Conservation (phyloP, 441 rosid species). For the Kokia cookei region DNA sequence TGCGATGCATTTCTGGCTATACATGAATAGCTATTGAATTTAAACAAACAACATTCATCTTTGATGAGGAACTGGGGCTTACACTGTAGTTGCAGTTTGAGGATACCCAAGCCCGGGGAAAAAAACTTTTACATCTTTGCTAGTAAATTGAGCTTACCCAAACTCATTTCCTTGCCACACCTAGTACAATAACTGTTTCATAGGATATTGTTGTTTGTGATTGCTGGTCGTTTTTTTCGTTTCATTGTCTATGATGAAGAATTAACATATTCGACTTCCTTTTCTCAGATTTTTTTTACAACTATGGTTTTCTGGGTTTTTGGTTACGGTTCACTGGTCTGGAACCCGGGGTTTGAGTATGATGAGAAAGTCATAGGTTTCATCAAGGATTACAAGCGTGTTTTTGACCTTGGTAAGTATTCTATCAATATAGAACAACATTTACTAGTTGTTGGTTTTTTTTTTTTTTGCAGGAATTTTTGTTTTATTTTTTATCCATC, state of each 20-base stretch:
- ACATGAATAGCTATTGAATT: no score
- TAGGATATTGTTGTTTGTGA: not conserved
- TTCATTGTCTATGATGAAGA: not conserved
- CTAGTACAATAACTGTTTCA: not conserved
- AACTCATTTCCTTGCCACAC: not conserved
- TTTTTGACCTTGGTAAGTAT: conserved; percentile 82
- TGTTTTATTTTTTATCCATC: not conserved
- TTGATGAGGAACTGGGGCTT: no score
- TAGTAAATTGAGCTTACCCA: not conserved
- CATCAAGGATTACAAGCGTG: conserved; percentile 86
- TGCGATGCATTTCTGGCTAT: no score
- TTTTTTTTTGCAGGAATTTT: not conserved
- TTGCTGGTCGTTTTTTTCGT: not conserved
- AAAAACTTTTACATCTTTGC: not conserved
- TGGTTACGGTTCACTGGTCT: conserved; percentile 97
- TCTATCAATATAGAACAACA: not conserved
- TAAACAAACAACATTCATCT: no score
- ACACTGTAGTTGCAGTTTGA: no score
- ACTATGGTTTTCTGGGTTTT: conserved; percentile 92
- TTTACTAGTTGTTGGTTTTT: not conserved
- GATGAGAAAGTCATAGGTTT: conserved; percentile 81
- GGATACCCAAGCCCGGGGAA: not conserved
- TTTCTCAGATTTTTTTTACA: conserved; percentile 19
- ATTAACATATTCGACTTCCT: not conserved
- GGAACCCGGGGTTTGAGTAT: conserved; percentile 95